phyloP scores from a whole-genome alignment of 352 stramenopile genomes.

The Pythium coloratum region DNA sequence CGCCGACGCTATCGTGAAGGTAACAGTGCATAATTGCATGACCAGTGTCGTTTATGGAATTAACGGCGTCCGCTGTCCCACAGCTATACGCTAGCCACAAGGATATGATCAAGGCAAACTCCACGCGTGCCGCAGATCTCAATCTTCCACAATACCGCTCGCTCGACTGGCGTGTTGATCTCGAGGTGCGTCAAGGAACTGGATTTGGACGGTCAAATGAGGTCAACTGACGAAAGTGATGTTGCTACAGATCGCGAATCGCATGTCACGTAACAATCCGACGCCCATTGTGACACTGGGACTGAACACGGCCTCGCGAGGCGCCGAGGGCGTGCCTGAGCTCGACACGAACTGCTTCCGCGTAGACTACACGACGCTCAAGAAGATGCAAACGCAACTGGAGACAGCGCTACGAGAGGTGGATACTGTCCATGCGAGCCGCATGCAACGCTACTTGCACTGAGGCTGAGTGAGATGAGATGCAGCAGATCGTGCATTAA shows the following conservation, averaged over 20 bases:
- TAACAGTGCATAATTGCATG: slow-evolving; percentile 8
- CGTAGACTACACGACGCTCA: slow-evolving; percentile 65
- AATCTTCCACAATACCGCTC: slow-evolving; percentile 57
- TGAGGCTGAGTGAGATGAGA: slow-evolving; percentile 8
- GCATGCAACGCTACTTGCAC: slow-evolving; percentile 77
- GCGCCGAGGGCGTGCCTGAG: slow-evolving; percentile 12
- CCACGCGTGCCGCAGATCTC: slow-evolving; percentile 38
- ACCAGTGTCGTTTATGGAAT: no score
- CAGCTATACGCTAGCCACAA: slow-evolving; percentile 55
- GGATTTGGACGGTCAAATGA: background rate
- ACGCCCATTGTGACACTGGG: slow-evolving; percentile 71
- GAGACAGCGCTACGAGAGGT: slow-evolving; percentile 69
- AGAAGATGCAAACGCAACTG: slow-evolving; percentile 61
- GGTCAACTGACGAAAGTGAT: background rate
- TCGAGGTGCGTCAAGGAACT: slow-evolving; percentile 51
- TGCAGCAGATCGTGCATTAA: slow-evolving; percentile 6
- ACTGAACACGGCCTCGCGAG: slow-evolving; percentile 40
- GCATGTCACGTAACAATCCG: slow-evolving; percentile 57
- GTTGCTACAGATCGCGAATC: slow-evolving; percentile 52
- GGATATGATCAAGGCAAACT: slow-evolving; percentile 53
- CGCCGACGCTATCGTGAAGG: slow-evolving; percentile 45
- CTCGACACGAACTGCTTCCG: slow-evolving; percentile 48
- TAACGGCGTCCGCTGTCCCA: background rate
- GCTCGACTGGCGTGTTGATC: slow-evolving; percentile 80
- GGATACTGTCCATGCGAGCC: slow-evolving; percentile 64